Conservation (phyloP, 495 filamentous ascomycete genomes). For the Penicillium cataractarum region DNA sequence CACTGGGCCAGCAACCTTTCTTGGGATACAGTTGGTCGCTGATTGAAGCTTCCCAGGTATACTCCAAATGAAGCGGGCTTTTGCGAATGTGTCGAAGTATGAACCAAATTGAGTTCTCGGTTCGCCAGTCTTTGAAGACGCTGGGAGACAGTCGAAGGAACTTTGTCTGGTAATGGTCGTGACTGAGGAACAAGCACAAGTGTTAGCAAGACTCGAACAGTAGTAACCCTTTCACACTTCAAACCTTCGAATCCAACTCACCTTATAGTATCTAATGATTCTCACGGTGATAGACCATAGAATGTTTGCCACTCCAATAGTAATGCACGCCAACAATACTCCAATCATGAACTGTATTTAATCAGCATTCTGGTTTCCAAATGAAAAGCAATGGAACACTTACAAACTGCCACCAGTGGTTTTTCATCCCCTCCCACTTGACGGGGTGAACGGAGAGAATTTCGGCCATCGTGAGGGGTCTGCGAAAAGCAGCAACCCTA, state of each 20-base stretch:
- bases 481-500: background rate
- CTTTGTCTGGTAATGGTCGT: slow-evolving; percentile 28
- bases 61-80: slow-evolving; percentile 54
- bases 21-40: slow-evolving; percentile 38
- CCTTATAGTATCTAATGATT: slow-evolving; percentile 38
- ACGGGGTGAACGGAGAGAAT: slow-evolving; percentile 40
- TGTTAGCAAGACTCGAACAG: background rate
- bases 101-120: slow-evolving; percentile 28
- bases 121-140: slow-evolving; percentile 34
- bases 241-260: slow-evolving; percentile 16
- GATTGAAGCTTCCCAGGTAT: slow-evolving; percentile 48
- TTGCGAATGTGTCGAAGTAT: slow-evolving; percentile 13
- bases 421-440: slow-evolving; percentile 42
- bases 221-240: background rate
- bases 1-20: slow-evolving; percentile 43
- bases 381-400: slow-evolving; percentile 14
- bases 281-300: slow-evolving; percentile 29
- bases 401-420: slow-evolving; percentile 51
- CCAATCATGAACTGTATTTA: slow-evolving; percentile 41
- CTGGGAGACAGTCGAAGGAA: slow-evolving; percentile 34
- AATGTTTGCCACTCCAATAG: slow-evolving; percentile 36
- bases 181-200: slow-evolving; percentile 23
- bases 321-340: slow-evolving; percentile 39
- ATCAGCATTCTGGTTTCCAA: slow-evolving; percentile 22
- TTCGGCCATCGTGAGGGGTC: slow-evolving; percentile 29